A percentile compares a stretch with the other conserved stretches of the same genome.
phyloP scores from a whole-genome alignment of 148 eudicot genomes.

The Suaeda aralocaspica region DNA sequence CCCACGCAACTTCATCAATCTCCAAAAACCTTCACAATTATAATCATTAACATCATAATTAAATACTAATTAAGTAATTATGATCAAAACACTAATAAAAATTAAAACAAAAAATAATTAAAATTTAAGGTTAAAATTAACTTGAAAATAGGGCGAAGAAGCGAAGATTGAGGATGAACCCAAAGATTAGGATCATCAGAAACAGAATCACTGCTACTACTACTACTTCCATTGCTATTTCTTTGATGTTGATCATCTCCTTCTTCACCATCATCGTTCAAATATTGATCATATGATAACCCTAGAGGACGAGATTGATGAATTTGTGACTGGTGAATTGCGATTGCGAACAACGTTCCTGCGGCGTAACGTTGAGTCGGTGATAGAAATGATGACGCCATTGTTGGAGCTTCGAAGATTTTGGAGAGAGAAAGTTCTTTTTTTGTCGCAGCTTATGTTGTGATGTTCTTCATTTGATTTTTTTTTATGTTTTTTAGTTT shows the following conservation, averaged over 20 bases:
- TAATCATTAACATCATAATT: not conserved
- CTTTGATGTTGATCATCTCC: constrained; percentile 30
- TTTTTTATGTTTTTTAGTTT: too few relatives aligned
- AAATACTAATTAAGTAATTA: not conserved
- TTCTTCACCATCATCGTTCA: constrained; percentile 15
- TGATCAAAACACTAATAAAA: not conserved
- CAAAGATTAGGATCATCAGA: constrained; percentile 63
- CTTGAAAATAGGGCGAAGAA: constrained; percentile 85
- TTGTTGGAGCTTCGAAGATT: not conserved
- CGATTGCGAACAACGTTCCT: constrained; percentile 63
- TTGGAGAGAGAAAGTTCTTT: not conserved
- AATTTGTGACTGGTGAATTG: constrained; percentile 69
- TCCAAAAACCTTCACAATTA: constrained; percentile 55
- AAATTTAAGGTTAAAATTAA: constrained; percentile 9
- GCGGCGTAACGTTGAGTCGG: constrained; percentile 71
- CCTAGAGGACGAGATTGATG: constrained; percentile 68
- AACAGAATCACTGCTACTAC: constrained; percentile 46
- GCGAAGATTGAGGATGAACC: constrained; percentile 49
- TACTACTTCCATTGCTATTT: constrained; percentile 40
- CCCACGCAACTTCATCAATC: constrained; percentile 67
- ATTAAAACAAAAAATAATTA: not conserved
- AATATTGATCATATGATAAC: constrained; percentile 7
- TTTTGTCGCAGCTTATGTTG: not conserved
- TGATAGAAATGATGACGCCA: constrained; percentile 50
- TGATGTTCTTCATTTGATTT: not conserved